A percentile compares a stretch with the other conserved stretches of the same genome.
These are phyloP conservation scores for Saraca asoca DNA, from an alignment of 331 rosid species.

Conservation along the genomic window DNA sequence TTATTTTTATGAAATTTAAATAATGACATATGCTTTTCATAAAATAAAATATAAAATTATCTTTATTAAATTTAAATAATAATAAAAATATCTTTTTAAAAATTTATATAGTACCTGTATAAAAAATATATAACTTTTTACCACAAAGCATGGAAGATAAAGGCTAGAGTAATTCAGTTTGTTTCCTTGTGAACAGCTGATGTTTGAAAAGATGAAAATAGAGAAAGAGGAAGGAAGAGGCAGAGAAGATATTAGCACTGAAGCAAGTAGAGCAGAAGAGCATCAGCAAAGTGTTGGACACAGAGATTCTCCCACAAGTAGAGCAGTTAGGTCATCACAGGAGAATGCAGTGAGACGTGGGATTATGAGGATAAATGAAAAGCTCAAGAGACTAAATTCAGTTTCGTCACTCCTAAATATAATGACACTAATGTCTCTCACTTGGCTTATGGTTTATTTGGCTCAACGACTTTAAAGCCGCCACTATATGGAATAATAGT, in stretches of 20 bases:
- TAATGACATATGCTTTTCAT: too few species aligned
- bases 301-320: conserved; percentile 10
- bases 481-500: too few species aligned
- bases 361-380: conserved; percentile 22
- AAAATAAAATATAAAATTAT: too few species aligned
- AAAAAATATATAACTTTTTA: too few species aligned
- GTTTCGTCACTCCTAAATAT: conserved; percentile 41
- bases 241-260: conserved; percentile 33
- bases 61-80: too few species aligned
- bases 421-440: conserved; percentile 38
- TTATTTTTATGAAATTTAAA: too few species aligned
- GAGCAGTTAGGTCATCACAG: neutral
- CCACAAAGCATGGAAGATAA: too few species aligned
- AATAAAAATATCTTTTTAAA: too few species aligned
- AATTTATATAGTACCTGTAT: too few species aligned
- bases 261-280: conserved; percentile 20
- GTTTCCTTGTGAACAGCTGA: conserved; percentile 40
- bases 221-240: conserved; percentile 90
- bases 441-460: conserved; percentile 48
- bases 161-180: too few species aligned
- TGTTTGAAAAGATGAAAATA: conserved; percentile 73
- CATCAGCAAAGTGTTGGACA: conserved; percentile 27
- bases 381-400: conserved; percentile 52
- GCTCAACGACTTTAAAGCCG: conserved; percentile 21
- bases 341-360: conserved; percentile 20